Evolutionary conservation across 2,329 filamentous ascomycete species (phyloP), one percentile per base, ranked within the genome.

Genomic region (Penicillium sp.): DNA sequence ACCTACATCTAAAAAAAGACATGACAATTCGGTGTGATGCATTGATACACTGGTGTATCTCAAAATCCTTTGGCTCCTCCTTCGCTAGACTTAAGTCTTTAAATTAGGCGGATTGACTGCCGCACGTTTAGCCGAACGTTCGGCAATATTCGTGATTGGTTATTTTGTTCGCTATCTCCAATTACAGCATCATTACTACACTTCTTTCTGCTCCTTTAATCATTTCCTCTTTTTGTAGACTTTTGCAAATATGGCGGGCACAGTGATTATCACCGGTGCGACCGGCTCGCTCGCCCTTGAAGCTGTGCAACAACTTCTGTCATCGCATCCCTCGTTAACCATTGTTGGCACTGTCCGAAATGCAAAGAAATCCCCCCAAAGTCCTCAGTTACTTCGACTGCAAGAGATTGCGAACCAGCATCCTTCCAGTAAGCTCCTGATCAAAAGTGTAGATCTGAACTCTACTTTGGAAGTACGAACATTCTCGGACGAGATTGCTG

Each of bases 191-290:
- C 3, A 42, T 42, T 15, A 42, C n/a, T 45, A 6, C 1, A 5
- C 25, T 29, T 31, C 43, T 19, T 19, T 31, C 12, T 31, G 0
- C 12, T 21, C 44, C 33, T n/a, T 15, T 13, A 17, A 10, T 25
- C 21, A 27, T 27, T 43, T n/a, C 8, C 9, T 27, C 23, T n/a
- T 43, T 17, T 27, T 12, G 4, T 12, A 12, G 8, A 17, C n/a
- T 12, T 25, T 25, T 21, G 15, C 23, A 27, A 38, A 49, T 10
- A 60, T 55, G 50, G 25, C 10, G 5, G 55, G 45, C 0, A 58
- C 58, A 8, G 27, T 60, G 1, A 39, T 60, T 9, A 54, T 60
- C 25, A 60, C 58, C 15, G 58, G 58, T 6, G 58, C 55, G 13
- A 49, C 55, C 4, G 55, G 58, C 29, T 60, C 58, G 0, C 36